phyloP scores from a whole-genome alignment of 495 filamentous ascomycete species.

The Aspergillus sclerotiicarbonarius region DNA sequence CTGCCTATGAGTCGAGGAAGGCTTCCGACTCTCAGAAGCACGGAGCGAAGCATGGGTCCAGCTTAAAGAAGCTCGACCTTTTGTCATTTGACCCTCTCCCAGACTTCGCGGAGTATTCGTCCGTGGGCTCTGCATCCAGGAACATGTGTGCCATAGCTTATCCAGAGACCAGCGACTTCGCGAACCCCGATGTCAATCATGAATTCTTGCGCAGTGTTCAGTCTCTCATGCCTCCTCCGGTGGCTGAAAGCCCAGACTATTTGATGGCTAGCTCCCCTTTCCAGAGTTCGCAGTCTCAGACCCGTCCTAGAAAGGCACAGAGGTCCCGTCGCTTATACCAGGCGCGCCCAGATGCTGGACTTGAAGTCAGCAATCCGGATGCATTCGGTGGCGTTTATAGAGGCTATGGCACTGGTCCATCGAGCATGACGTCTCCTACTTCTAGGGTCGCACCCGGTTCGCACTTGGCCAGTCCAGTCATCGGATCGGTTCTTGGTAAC shows the following conservation, averaged over 20 bases:
- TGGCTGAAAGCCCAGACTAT: slow-evolving; percentile 10
- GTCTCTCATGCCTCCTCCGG: slow-evolving; percentile 17
- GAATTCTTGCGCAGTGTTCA: slow-evolving; percentile 20
- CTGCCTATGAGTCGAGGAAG: slow-evolving; percentile 6
- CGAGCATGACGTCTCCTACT: slow-evolving; percentile 12
- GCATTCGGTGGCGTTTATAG: slow-evolving; percentile 10
- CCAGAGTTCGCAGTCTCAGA: not conserved
- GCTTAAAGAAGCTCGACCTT: slow-evolving; percentile 21
- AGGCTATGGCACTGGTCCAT: slow-evolving; percentile 7
- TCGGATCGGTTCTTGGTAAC: slow-evolving; percentile 10
- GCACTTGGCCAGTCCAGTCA: slow-evolving; percentile 17
- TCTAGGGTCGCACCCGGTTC: slow-evolving; percentile 15
- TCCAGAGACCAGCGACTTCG: slow-evolving; percentile 9
- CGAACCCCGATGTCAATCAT: too few species aligned
- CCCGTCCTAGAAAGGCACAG: slow-evolving; percentile 17
- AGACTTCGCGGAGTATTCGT: slow-evolving; percentile 15
- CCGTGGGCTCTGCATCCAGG: slow-evolving; percentile 4
- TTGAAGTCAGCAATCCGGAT: slow-evolving; percentile 7
- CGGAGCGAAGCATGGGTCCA: slow-evolving; percentile 10
- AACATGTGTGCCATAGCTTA: slow-evolving; percentile 6
- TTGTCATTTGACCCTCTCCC: slow-evolving; percentile 21
- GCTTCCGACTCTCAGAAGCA: slow-evolving; percentile 15
- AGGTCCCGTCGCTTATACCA: slow-evolving; percentile 28
- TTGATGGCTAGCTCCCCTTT: not conserved
- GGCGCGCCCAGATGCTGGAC: slow-evolving; percentile 11